Percentiles rank a stretch among this genome's conserved stretches.
Conservation (phyloP, 2,329 filamentous ascomycete species). For the Nothophaeocryptopus gaeumannii region DNA sequence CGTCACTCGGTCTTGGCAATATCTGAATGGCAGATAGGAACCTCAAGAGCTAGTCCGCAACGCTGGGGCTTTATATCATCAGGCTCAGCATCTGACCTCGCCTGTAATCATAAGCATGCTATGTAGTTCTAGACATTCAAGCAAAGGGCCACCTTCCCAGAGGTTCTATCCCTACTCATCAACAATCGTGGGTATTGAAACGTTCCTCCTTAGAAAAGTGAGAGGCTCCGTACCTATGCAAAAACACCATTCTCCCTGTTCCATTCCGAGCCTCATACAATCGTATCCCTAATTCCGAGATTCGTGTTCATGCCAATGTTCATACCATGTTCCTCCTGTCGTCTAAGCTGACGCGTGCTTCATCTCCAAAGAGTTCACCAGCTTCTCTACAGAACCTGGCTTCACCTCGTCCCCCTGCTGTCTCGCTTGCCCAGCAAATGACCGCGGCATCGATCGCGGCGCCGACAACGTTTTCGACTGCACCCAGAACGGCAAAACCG, state of each 20-base stretch:
- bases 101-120: too few species aligned
- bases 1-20: too few species aligned
- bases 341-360: slow-evolving; percentile 17
- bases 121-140: too few species aligned
- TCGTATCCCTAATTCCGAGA: slow-evolving; percentile 1
- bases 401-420: slow-evolving; percentile 58
- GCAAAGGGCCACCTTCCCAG: too few species aligned
- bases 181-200: slow-evolving; percentile 2
- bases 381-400: slow-evolving; percentile 87
- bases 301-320: not conserved
- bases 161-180: not conserved
- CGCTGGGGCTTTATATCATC: too few species aligned
- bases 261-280: not conserved
- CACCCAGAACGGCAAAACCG: slow-evolving; percentile 80
- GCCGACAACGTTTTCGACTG: slow-evolving; percentile 39
- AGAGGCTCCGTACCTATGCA: not conserved
- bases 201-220: not conserved
- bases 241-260: not conserved
- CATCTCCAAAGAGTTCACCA: slow-evolving; percentile 77
- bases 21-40: too few species aligned
- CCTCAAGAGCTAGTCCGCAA: too few species aligned
- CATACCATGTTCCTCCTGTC: slow-evolving; percentile 17
- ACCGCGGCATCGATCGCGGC: slow-evolving; percentile 56
- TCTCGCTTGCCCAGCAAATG: slow-evolving; percentile 93
- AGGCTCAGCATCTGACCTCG: too few species aligned